Base-by-base conservation (phyloP, 345 rosid species). In the Capsella bursapastoris region DNA sequence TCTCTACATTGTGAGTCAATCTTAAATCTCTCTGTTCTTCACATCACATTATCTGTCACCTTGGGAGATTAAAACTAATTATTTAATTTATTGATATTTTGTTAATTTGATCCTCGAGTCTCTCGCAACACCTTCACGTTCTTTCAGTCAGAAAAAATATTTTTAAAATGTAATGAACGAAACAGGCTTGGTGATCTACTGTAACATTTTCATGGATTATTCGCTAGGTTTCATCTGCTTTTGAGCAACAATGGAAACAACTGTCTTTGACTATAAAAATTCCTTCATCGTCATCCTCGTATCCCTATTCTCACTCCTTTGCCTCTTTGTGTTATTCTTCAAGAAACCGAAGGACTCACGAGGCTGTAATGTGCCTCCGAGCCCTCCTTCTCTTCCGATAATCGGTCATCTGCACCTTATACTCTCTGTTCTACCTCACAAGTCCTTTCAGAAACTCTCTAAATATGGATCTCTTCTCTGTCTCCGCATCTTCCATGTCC, bases 401-500 rank as follows among this genome's bases (percentile, higher is more conserved):
- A 37, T 67, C 2, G 71, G 71, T 51, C 71, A 67, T 52, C 3
- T 51, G 27, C 61, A 67, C 60, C 60, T 35, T 40, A 1, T 64
- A 4, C 22, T 67, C 48, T 67, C 61, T 38, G 0, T 1, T 52
- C 25, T 1, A 3, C 4, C 14, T 1, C 49, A 67, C 61, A 67
- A 52, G 18, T 67, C 71, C 7, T 8, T 67, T 4, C 60, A 67
- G 2, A 67, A 22, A 50, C 58, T 67, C 12, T 35, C 71, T 11
- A 51, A 35, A 37, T 52, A 52, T 6, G 71, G 61, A 16, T 59
- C 71, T 0, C 4, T 67, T 13, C 60, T 67, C 13, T 6, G 52
- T 13, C 60, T 67, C 71, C 71, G 37, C 22, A 40, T 67, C 45
- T 48, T 48, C 45, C 31, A 47, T 12, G 2, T 32, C 70, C 70